These are phyloP conservation scores for Candida silvatica DNA, from an alignment of 805 yeast genomes.

Conservation along the genomic window DNA sequence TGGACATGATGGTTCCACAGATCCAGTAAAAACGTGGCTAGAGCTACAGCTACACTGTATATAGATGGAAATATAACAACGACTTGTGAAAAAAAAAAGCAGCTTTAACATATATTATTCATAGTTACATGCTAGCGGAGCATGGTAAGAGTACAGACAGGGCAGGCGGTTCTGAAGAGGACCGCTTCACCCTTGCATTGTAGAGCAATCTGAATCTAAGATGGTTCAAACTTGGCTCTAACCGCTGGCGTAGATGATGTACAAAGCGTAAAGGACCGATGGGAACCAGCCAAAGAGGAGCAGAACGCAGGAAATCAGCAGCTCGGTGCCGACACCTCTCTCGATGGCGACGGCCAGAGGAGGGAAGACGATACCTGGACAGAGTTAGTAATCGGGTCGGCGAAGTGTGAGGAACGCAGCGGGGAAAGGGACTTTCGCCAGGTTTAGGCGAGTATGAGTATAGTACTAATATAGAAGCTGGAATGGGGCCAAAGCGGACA, in stretches of 20 bases:
- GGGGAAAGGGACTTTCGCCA: no score
- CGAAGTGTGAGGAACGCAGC: neutral
- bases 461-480: no score
- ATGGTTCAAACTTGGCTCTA: no score
- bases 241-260: constrained; percentile 37
- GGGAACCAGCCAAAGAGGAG: constrained; percentile 68
- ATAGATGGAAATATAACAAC: neutral
- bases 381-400: neutral
- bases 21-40: constrained; percentile 14
- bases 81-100: neutral
- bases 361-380: constrained; percentile 48
- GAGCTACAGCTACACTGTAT: neutral
- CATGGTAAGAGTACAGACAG: neutral
- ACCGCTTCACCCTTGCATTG: no score
- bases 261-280: constrained; percentile 70
- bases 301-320: constrained; percentile 55
- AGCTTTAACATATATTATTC: no score
- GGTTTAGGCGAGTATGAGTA: no score
- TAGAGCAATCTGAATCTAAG: no score
- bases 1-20: constrained; percentile 80
- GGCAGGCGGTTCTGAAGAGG: constrained; percentile 1
- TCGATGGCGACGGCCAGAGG: constrained; percentile 71
- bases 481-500: no score
- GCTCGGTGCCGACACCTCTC: constrained; percentile 56
- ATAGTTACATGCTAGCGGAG: no score